Percentiles rank a stretch among this genome's conserved stretches.
Conservation (phyloP, 768 basidiomycete species). For the Leucosporidium creatinivorum region DNA sequence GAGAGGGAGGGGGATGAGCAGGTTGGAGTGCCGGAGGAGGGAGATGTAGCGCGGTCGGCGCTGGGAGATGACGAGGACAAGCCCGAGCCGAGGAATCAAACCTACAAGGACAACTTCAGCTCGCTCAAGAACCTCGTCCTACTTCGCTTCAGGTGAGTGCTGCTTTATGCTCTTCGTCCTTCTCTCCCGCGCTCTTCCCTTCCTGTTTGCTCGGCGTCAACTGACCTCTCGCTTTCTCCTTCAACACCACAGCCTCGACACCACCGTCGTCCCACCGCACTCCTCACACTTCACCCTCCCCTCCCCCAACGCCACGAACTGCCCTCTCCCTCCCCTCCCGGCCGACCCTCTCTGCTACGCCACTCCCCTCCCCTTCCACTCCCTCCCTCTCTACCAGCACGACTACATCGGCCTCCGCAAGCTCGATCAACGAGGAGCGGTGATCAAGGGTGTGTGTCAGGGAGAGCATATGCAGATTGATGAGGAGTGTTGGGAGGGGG, state of each 20-base stretch:
- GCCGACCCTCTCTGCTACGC: conserved; percentile 14
- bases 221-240: neutral
- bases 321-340: neutral
- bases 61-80: neutral
- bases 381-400: conserved; percentile 34
- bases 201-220: no score
- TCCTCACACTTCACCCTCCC: conserved; percentile 36
- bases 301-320: conserved; percentile 7
- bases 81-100: conserved; percentile 19
- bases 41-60: no score
- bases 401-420: conserved; percentile 38
- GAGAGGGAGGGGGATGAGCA: conserved; percentile 36
- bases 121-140: conserved; percentile 34
- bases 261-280: conserved; percentile 32
- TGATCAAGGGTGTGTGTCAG: conserved; percentile 31
- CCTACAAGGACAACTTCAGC: conserved; percentile 33
- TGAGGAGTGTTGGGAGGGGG: conserved; percentile 33
- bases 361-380: conserved; percentile 16
- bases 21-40: conserved; percentile 1
- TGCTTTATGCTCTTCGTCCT: neutral
- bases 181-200: neutral
- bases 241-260: conserved; percentile 21
- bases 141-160: conserved; percentile 34
- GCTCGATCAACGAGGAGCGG: conserved; percentile 26
- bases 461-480: conserved; percentile 39